phyloP scores from a whole-genome alignment of 2,329 filamentous ascomycete genomes.

The Alternaria arborescens region DNA sequence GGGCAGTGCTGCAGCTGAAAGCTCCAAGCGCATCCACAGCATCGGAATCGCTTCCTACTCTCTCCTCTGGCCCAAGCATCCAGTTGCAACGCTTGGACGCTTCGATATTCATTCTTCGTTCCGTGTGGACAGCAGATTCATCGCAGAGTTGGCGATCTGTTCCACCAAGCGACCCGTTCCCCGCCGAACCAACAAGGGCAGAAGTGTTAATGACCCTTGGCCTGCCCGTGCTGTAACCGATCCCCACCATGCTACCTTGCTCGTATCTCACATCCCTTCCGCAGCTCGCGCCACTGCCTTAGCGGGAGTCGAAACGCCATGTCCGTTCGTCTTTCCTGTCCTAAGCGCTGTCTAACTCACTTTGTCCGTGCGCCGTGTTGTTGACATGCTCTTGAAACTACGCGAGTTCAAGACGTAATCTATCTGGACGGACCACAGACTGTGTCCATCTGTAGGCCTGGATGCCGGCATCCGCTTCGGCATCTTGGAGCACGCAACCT shows the following conservation, averaged over 20 bases:
- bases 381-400: slow-evolving; percentile 17
- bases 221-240: slow-evolving; percentile 44
- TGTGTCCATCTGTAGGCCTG: slow-evolving; percentile 3
- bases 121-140: slow-evolving; percentile 27
- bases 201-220: slow-evolving; percentile 27
- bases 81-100: slow-evolving; percentile 23
- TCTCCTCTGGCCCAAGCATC: slow-evolving; percentile 29
- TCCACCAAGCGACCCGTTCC: slow-evolving; percentile 47
- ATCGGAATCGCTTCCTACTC: slow-evolving; percentile 31
- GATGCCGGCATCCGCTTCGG: slow-evolving; percentile 7
- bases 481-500: slow-evolving; percentile 5
- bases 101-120: slow-evolving; percentile 14
- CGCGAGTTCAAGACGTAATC: slow-evolving; percentile 4
- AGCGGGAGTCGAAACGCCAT: slow-evolving; percentile 46
- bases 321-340: slow-evolving; percentile 32
- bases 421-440: not conserved
- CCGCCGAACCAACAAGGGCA: slow-evolving; percentile 42
- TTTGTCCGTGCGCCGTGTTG: slow-evolving; percentile 12
- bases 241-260: slow-evolving; percentile 46
- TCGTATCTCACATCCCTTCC: slow-evolving; percentile 49
- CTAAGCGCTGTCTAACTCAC: slow-evolving; percentile 14
- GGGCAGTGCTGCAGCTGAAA: slow-evolving; percentile 20
- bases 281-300: slow-evolving; percentile 43
- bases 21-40: slow-evolving; percentile 29
- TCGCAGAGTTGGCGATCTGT: slow-evolving; percentile 42